Evolutionary conservation across 2,329 filamentous ascomycete species (phyloP).

Genomic region (Colletotrichum sp.): DNA sequence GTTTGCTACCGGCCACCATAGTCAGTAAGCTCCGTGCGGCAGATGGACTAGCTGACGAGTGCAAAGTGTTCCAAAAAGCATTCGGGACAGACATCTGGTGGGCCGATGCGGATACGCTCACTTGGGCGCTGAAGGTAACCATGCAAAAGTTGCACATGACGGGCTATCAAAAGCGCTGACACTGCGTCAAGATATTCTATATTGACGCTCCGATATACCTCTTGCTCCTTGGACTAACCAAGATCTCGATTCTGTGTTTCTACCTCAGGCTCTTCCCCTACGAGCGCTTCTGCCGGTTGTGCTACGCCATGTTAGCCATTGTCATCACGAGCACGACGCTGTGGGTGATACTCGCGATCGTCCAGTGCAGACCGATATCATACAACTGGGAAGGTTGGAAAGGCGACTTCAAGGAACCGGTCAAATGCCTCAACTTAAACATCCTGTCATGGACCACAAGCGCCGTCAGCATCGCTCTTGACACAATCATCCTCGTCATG

Average conservation of each 20-base stretch:
- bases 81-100: slow-evolving; percentile 12
- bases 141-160: too few species aligned
- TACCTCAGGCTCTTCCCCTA: slow-evolving; percentile 4
- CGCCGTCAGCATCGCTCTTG: slow-evolving; percentile 48
- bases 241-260: slow-evolving; percentile 4
- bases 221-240: background rate
- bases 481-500: slow-evolving; percentile 46
- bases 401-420: background rate
- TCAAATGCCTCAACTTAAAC: background rate
- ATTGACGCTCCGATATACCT: background rate
- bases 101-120: background rate
- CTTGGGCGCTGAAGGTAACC: background rate
- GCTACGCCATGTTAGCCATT: background rate
- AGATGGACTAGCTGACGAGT: background rate
- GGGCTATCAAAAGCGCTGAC: background rate
- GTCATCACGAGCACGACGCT: background rate
- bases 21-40: background rate
- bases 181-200: background rate
- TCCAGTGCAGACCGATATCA: background rate
- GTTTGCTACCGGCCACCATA: background rate
- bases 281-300: background rate
- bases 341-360: background rate
- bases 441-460: background rate
- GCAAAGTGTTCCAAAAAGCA: background rate
- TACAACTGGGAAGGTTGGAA: slow-evolving; percentile 15